Base-by-base conservation (phyloP, 805 yeast genomes). In the Candida germanica region DNA sequence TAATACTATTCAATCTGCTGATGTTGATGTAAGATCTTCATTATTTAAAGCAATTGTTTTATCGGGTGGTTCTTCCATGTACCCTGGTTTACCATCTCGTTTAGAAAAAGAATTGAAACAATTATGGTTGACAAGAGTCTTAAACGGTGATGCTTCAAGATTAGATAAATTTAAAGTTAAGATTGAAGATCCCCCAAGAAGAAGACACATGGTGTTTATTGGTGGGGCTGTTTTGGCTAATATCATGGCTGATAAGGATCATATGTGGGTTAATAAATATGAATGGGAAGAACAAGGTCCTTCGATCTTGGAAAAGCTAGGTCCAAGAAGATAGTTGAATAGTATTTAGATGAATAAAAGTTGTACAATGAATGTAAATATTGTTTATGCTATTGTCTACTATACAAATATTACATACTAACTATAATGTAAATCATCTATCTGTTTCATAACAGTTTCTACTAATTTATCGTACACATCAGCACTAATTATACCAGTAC, bases 261-360 rank as follows among this genome's bases (percentile, higher is more conserved):
- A 89, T 56, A 86, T 93, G 95, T 93, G 98, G 98, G 78, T 93
- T 49, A 72, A 87, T 36, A 89, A 85, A 59, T 87, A 84, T 58
- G 98, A 93, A 66, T 93, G 98, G 98, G 93, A 87, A 59, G 98
- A 93, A 69, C 87, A 84, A 55, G 98, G 98, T 21, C 77, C 95
- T 28, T 75, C 89, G 24, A 77, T 87, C 9, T 76, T 93, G 61
- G 73, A 71, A 44, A 93, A 93, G 64, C 79, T 93, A 52, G 98
- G 98, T 6, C 96, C 97, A 40, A 79, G 98, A 64, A 27, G 32
- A 28, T 33, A 26, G 18, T n/a, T 20, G 10, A 7, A 20, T 20
- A 25, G 18, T 13, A 27, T 27, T 7, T 16, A 12, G 20, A 22
- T 16, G 15, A 14, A 16, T 15, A 13, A 12, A 27, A 13, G 6